Evolutionary conservation across 2,329 filamentous ascomycete species (phyloP).

Genomic region (Madurella fahalii): DNA sequence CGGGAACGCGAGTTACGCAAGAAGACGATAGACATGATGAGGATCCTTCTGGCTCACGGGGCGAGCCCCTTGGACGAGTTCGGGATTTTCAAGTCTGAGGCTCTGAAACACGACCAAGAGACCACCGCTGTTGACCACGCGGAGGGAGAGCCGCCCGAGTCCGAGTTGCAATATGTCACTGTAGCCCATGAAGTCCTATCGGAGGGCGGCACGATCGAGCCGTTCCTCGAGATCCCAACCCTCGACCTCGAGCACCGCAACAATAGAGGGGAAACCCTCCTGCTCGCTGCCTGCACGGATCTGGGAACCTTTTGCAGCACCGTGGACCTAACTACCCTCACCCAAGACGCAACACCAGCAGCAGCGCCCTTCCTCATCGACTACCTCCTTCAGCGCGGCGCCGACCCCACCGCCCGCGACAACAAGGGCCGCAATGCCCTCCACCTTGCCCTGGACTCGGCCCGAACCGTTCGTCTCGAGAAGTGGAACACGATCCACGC

Average conservation of each 20-base stretch:
- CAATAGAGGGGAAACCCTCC: conserved; percentile 24
- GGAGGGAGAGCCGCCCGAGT: too few relatives aligned
- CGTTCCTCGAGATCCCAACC: conserved; percentile 19
- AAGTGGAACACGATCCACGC: too few relatives aligned
- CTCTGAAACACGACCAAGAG: too few relatives aligned
- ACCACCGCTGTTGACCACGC: too few relatives aligned
- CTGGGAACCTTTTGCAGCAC: background rate
- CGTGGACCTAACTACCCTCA: background rate
- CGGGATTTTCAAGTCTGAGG: background rate
- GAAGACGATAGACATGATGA: background rate
- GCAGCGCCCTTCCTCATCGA: conserved; percentile 14
- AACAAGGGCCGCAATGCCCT: conserved; percentile 18
- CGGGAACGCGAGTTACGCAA: background rate
- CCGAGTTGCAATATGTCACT: conserved; percentile 13
- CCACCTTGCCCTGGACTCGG: conserved; percentile 4
- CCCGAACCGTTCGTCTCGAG: too few relatives aligned
- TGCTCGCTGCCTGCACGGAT: conserved; percentile 24
- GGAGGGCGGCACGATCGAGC: conserved; percentile 6
- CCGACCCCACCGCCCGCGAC: conserved; percentile 25
- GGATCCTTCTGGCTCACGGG: conserved; percentile 23
- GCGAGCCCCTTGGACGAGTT: conserved; percentile 25
- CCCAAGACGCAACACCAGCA: background rate
- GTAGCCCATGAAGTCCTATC: conserved; percentile 25
- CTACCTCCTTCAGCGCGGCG: conserved; percentile 23
- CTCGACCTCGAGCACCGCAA: conserved; percentile 28